Base-by-base conservation (phyloP, 2,329 filamentous ascomycete genomes). In the Xylaria polymorpha region DNA sequence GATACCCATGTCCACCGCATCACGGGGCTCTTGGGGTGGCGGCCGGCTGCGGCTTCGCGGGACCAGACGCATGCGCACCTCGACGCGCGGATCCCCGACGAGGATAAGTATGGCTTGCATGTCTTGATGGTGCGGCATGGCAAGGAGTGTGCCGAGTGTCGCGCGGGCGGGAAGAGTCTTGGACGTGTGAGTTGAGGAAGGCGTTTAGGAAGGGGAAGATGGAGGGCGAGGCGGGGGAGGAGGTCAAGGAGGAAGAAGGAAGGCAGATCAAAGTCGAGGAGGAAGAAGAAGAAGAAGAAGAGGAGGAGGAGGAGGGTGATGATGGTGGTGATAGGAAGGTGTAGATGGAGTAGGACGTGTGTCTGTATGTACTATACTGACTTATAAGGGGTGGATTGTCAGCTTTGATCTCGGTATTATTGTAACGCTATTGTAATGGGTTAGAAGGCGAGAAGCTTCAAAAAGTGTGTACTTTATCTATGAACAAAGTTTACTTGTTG, bases 1-100 rank as follows among this genome's bases (percentile, higher is more conserved):
- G 85, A 87, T 70, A 87, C 85, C 0, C 85, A 87, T 61, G 85
- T 87, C 0, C 81, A 85, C 72, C 80, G 85, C 18, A 80, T 87
- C 65, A 81, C 83, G 20, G 84, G 84, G 0, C 73, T 84, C 32
- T 74, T 87, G 32, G 84, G 84, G 2, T 87, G 85, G 85, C 73
- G 85, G 22, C 85, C 85, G 6, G 0, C 62, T 67, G 22, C 70
- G 68, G 20, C 83, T 79, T 79, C 69, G 8, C 77, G 84, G 14
- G 84, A 86, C 61, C 82, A 84, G 72, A 78, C 85, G 15, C 83
- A 86, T 66, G 81, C 83, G 25, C 85, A 87, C 61, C 76, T 87
- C n/a, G 84, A 87, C 37, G 81, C 80, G 3, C 75, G 74, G 37
- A 79, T 87, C 2, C 85, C 85, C 0, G 81, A 83, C 44, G 80